Base-by-base conservation (phyloP, 2,329 filamentous ascomycete genomes). In the Chaetomium globosum region DNA sequence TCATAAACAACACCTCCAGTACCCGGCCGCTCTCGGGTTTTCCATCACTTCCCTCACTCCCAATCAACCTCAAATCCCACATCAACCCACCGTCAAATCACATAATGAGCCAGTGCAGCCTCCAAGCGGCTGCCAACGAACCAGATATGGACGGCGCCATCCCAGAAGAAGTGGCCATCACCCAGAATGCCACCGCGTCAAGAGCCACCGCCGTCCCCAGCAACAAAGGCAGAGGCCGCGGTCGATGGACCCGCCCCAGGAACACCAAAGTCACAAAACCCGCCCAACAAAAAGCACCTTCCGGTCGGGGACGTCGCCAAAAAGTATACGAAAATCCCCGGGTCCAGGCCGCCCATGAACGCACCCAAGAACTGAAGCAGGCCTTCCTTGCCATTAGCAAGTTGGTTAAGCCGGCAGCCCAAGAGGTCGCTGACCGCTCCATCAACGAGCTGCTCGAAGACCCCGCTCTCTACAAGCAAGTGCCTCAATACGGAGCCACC, bases 331-430 rank as follows among this genome's bases (percentile, higher is more conserved):
- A 80, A 66, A 81, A 84, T 68, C 77, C 80, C 67, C 81, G 80
- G 68, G 81, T 83, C 61, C 85, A 87, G 73, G 84, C 84, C 59
- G 81, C 82, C 64, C 84, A 85, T 69, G 85, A 87, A 74, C 86
- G 89, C 62, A 85, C 88, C 73, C 82, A 88, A 69, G 84, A 89
- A 70, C 80, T 91, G 71, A 89, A 89, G 75, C 85, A 86, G 63
- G 81, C 81, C 28, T 91, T 86, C 75, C 82, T 85, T n/a, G 79
- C 83, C 65, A 83, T 91, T 59, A 82, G 86, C 65, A 83, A 85
- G 70, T 81, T 84, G 33, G 77, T 90, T 71, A 90, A 89, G 75
- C 84, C 85, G 19, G 82, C 87, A 10, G 79, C 90, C 16, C 85
- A 87, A 65, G 87, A 90, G 72, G 80, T 92, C 23, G 87, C 87